Percentiles rank a stretch among this genome's conserved stretches.
Conservation (phyloP, 2,329 filamentous ascomycete species). For the Calonectria leucothoes region DNA sequence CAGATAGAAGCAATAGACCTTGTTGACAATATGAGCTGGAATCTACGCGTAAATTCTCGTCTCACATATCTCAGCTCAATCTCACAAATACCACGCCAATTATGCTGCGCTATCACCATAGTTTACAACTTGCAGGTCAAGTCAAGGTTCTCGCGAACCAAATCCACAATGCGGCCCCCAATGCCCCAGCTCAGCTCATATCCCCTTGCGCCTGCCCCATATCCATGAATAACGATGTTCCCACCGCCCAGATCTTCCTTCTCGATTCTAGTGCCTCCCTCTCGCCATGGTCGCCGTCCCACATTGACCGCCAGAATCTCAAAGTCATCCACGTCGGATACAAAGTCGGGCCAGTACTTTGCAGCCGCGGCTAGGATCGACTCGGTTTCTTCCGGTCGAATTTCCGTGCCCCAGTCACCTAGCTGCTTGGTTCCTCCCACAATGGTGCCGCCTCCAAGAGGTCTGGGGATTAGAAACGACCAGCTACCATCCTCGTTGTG, state of each 20-base stretch:
- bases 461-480: not conserved
- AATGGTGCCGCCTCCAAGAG: not conserved
- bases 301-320: not conserved
- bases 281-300: not conserved
- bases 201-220: not conserved
- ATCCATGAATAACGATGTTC: not conserved
- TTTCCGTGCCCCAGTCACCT: not conserved
- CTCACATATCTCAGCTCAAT: no score
- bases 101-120: not conserved
- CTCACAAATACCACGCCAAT: no score
- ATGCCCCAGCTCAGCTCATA: conserved; percentile 9
- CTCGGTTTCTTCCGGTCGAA: not conserved
- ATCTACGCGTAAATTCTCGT: no score
- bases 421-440: conserved; percentile 4
- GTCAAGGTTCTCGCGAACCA: not conserved
- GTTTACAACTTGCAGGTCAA: not conserved
- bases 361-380: not conserved
- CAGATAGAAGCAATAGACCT: no score
- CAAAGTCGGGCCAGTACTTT: not conserved
- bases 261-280: not conserved
- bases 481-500: not conserved
- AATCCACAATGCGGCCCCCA: not conserved
- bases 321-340: not conserved
- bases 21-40: no score
- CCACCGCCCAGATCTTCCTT: not conserved